Conservation (phyloP, 176 grass and related monocot genomes). For the Oryza meridionalis region DNA sequence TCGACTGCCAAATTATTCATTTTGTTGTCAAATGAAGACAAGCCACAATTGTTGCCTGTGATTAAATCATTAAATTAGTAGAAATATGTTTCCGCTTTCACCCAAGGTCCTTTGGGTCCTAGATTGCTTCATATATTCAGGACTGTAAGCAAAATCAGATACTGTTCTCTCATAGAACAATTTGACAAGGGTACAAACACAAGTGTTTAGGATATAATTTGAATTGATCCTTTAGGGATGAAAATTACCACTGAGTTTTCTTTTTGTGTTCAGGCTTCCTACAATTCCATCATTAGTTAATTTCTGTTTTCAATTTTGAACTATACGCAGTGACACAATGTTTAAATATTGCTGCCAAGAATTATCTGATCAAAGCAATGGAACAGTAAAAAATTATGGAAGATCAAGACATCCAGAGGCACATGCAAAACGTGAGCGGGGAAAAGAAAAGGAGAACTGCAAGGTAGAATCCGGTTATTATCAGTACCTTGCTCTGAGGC, state of each 20-base stretch:
- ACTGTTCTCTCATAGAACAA: neutral
- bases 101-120: neutral
- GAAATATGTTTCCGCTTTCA: conserved; percentile 12
- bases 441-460: neutral
- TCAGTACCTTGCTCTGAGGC: conserved; percentile 66
- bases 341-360: neutral
- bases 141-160: neutral
- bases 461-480: neutral
- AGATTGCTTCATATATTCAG: neutral
- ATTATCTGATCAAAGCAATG: conserved; percentile 17
- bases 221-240: neutral
- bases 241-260: neutral
- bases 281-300: neutral
- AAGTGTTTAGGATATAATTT: neutral
- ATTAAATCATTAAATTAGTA: neutral
- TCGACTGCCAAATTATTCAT: neutral
- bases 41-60: neutral
- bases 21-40: conserved; percentile 2
- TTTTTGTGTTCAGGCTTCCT: neutral
- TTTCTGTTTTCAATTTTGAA: neutral
- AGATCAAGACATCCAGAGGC: neutral
- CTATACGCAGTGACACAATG: neutral
- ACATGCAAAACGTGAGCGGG: neutral
- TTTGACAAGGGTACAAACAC: neutral
- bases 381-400: conserved; percentile 24